Base-by-base conservation (phyloP, 495 filamentous ascomycete species). In the Bacidia gigantensis region DNA sequence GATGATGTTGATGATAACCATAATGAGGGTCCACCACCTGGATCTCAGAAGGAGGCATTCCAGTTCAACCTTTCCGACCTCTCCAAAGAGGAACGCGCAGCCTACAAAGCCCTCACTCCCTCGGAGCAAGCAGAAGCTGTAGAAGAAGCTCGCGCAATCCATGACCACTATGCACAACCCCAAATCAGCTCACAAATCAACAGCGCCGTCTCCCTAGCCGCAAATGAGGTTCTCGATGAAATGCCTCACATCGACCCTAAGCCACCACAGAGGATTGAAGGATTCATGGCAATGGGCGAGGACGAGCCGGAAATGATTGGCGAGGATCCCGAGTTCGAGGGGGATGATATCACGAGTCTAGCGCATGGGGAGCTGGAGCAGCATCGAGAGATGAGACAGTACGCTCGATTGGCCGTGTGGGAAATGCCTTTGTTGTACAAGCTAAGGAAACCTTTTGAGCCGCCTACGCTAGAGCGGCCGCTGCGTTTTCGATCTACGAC, bases 401-500 rank as follows among this genome's bases (percentile, higher is more conserved):
- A 94, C 62, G 81, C 86, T 22, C 76, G 92, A 46, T 75, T 95
- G 57, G 76, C 82, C 40, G 88, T 89, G 29, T 99, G 94, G 88
- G 92, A 97, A 68, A 87, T 97, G 88, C 92, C 92, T 18, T 68
- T 90, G 56, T 72, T 98, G 49, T 79, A 81, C 61, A 82, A 88
- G 56, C 74, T 94, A 39, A 83, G 85, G 46, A 84, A 83, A 66
- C 80, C 85, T 29, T 97, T 95, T 68, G 69, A 72, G 29, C 83
- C 82, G 2, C 86, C 89, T 11, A 64, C 78, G 44, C 64, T 67
- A 44, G 71, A 81, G 45, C 73, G 84, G 56, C 70, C 77, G 5
- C 77, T 98, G 47, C 83, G 92, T 56, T 98, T 96, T 75, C 82
- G 92, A 60, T 95, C 95, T 69, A 97, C 93, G n/a, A 86, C 81